These are phyloP conservation scores for Ceratocystis huliohia DNA, from an alignment of 2,329 filamentous ascomycete genomes.

Conservation along the genomic window DNA sequence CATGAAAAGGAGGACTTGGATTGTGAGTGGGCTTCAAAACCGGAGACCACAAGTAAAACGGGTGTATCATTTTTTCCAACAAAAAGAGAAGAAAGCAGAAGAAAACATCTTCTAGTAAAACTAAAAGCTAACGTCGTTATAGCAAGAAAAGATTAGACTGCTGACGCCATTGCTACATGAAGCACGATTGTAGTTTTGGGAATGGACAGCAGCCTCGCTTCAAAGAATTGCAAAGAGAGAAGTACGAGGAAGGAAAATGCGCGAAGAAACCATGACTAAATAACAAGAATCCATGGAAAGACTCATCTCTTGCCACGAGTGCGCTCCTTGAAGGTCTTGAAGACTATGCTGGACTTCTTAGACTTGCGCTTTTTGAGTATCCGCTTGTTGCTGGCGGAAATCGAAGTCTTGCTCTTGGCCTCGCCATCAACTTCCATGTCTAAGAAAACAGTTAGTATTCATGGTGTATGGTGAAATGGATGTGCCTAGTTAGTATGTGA, in stretches of 20 bases:
- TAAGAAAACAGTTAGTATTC: conserved; percentile 21
- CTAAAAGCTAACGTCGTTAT: background rate
- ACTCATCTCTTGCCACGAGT: conserved; percentile 18
- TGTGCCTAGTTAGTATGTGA: background rate
- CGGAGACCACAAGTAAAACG: background rate
- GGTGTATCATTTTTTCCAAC: background rate
- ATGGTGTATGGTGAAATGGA: background rate
- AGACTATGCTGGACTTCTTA: conserved; percentile 47
- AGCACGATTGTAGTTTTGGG: background rate
- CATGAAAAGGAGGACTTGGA: background rate
- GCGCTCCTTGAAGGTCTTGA: conserved; percentile 42
- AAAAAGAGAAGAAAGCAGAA: conserved; percentile 1
- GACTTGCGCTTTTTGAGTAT: conserved; percentile 45
- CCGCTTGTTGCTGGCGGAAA: conserved; percentile 34
- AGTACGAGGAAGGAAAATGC: background rate
- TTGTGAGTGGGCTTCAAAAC: background rate
- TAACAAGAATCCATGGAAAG: background rate
- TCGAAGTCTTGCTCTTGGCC: conserved; percentile 28
- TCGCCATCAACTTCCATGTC: conserved; percentile 47
- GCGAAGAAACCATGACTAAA: background rate
- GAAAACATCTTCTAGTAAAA: background rate
- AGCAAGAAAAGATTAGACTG: background rate
- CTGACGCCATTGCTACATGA: background rate
- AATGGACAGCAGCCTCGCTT: background rate
- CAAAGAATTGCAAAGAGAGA: background rate